phyloP scores from a whole-genome alignment of 2,329 filamentous ascomycete genomes.

The Stromatinia cepivora region DNA sequence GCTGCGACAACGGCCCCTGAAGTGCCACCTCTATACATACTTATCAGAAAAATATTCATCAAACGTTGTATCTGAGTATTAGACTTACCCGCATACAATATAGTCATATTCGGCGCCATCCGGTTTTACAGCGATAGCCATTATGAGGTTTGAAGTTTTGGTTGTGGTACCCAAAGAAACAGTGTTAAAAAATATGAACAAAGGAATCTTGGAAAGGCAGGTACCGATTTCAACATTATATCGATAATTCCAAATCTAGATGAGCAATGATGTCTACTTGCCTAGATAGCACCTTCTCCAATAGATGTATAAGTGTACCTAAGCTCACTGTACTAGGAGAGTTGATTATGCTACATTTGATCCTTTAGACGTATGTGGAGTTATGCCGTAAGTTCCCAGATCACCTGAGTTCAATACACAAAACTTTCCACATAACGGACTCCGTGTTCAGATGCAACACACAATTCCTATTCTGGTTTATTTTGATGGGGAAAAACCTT shows the following conservation, averaged over 20 bases:
- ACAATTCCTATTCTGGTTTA: too few species aligned
- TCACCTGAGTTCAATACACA: too few species aligned
- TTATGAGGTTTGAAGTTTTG: background rate
- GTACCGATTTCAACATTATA: background rate
- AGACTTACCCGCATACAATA: constrained; percentile 36
- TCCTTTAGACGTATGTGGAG: background rate
- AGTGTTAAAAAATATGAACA: background rate
- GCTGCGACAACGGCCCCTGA: constrained; percentile 52
- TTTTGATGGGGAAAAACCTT: too few species aligned
- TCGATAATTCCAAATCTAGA: background rate
- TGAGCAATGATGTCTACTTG: background rate
- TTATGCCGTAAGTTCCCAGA: too few species aligned
- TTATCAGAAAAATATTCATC: background rate
- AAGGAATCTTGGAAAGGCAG: background rate
- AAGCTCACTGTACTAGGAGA: background rate
- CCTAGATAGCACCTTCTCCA: background rate
- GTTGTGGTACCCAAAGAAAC: background rate
- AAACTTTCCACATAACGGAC: too few species aligned
- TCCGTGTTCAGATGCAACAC: too few species aligned
- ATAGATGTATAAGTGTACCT: background rate
- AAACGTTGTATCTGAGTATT: background rate
- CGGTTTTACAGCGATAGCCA: constrained; percentile 28
- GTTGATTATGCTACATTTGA: too few species aligned
- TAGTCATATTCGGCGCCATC: constrained; percentile 33
- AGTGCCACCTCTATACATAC: constrained; percentile 45